phyloP scores from a whole-genome alignment of 768 basidiomycete genomes.

The Boletus coccyginus region DNA sequence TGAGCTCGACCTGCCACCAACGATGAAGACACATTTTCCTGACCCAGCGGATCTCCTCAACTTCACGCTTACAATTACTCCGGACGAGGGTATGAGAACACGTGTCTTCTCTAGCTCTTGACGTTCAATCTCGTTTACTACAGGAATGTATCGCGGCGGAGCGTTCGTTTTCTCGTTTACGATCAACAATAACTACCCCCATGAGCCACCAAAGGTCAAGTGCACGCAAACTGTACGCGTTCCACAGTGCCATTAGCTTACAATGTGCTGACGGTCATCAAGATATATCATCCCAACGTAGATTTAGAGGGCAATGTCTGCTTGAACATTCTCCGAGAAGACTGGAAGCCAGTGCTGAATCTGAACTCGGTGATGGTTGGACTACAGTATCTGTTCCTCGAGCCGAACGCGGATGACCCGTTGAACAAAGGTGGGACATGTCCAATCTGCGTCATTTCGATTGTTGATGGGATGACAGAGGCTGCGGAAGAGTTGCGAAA shows the following conservation, averaged over 20 bases:
- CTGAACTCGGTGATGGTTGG: conserved; percentile 98
- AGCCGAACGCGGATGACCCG: conserved; percentile 98
- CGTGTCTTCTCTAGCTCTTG: not conserved
- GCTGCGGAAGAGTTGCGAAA: conserved; percentile 93
- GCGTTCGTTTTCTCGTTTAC: conserved; percentile 90
- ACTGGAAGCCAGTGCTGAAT: conserved; percentile 99
- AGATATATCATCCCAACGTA: conserved; percentile 99
- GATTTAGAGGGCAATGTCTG: conserved; percentile 99
- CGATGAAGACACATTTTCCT: conserved; percentile 94
- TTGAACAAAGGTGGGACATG: conserved; percentile 84
- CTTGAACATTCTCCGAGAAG: conserved; percentile 96
- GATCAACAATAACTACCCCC: conserved; percentile 98
- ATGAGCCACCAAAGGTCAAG: conserved; percentile 99
- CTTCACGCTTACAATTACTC: conserved; percentile 92
- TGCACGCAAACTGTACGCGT: conserved; percentile 84
- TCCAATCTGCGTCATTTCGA: not conserved
- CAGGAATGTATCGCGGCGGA: conserved; percentile 99
- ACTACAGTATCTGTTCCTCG: conserved; percentile 95
- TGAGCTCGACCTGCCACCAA: conserved; percentile 91
- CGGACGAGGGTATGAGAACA: conserved; percentile 80
- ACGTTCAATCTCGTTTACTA: not conserved
- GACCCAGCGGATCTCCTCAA: conserved; percentile 94
- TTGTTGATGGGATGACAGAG: conserved; percentile 50
- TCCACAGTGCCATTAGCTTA: not conserved
- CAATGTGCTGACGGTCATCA: conserved; percentile 5